These are phyloP conservation scores for Phytophthora lateralis DNA, from an alignment of 352 stramenopile genomes.

Conservation along the genomic window DNA sequence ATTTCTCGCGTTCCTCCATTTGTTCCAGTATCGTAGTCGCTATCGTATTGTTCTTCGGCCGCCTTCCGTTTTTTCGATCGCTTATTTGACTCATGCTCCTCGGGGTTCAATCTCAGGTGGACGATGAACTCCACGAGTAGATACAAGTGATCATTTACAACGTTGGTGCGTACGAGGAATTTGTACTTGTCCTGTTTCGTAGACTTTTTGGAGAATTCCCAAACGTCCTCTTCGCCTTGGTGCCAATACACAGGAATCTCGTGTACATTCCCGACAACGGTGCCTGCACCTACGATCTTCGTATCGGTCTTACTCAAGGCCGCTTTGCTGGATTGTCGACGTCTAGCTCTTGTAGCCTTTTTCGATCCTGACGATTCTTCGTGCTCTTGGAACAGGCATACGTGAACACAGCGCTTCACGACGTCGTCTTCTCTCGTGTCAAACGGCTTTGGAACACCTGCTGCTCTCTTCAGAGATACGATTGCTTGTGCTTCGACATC, in stretches of 20 bases:
- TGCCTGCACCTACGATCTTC: slow-evolving; percentile 33
- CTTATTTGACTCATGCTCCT: slow-evolving; percentile 29
- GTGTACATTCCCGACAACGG: slow-evolving; percentile 76
- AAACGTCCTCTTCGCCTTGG: slow-evolving; percentile 73
- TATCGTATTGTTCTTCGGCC: slow-evolving; percentile 11
- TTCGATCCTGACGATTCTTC: slow-evolving; percentile 32
- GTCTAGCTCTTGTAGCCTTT: slow-evolving; percentile 14
- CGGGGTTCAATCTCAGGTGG: slow-evolving; percentile 45
- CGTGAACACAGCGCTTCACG: slow-evolving; percentile 78
- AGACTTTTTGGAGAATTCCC: slow-evolving; percentile 78
- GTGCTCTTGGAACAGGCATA: slow-evolving; percentile 77
- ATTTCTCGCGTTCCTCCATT: slow-evolving; percentile 53
- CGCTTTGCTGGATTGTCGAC: slow-evolving; percentile 9
- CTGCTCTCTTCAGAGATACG: slow-evolving; percentile 75
- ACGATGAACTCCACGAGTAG: slow-evolving; percentile 82
- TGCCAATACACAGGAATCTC: slow-evolving; percentile 81
- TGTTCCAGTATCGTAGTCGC: slow-evolving; percentile 14
- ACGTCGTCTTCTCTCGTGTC: slow-evolving; percentile 80
- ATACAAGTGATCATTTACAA: slow-evolving; percentile 68
- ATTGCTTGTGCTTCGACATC: slow-evolving; percentile 63
- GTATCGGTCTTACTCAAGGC: background rate
- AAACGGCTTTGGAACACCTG: slow-evolving; percentile 75
- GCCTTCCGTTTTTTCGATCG: slow-evolving; percentile 14
- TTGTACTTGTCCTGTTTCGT: slow-evolving; percentile 87
- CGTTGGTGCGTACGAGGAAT: slow-evolving; percentile 78